A percentile compares a stretch with the other conserved stretches of the same genome.
These are phyloP conservation scores for Neurospora hispaniola DNA, from an alignment of 495 filamentous ascomycete genomes.

Conservation along the genomic window DNA sequence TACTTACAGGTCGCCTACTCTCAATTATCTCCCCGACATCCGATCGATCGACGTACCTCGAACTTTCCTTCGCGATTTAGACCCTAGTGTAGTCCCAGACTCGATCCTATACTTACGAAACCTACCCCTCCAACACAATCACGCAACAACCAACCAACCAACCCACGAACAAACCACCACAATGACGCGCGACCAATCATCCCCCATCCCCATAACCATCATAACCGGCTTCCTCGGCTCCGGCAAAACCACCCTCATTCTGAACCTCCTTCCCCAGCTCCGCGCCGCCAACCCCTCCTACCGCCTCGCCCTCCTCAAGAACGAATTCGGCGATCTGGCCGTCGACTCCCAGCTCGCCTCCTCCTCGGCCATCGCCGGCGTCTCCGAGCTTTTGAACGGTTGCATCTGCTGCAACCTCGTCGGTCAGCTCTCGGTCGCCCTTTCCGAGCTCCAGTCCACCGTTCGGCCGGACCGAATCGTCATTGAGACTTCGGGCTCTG, in stretches of 20 bases:
- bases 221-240: conserved; percentile 91
- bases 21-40: not conserved
- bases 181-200: conserved; percentile 31
- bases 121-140: not conserved
- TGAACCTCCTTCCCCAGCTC: conserved; percentile 82
- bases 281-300: conserved; percentile 53
- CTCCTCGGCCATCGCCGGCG: conserved; percentile 71
- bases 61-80: too few species aligned
- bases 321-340: conserved; percentile 92
- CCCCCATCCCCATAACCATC: conserved; percentile 82
- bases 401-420: conserved; percentile 99
- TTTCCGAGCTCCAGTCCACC: conserved; percentile 54
- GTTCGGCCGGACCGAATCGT: conserved; percentile 70
- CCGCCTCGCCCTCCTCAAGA: conserved; percentile 89
- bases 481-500: conserved; percentile 82
- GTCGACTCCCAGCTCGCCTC: conserved; percentile 85
- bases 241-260: conserved; percentile 86
- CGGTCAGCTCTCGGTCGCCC: conserved; percentile 72
- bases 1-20: not conserved
- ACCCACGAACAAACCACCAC: not conserved
- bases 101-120: not conserved
- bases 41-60: not conserved
- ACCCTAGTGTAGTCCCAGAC: too few species aligned
- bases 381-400: conserved; percentile 84
- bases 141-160: not conserved